A percentile compares a stretch with the other conserved stretches of the same genome.
phyloP scores from a whole-genome alignment of 805 yeast genomes.

The Tetrapisispora iriomotensis region DNA sequence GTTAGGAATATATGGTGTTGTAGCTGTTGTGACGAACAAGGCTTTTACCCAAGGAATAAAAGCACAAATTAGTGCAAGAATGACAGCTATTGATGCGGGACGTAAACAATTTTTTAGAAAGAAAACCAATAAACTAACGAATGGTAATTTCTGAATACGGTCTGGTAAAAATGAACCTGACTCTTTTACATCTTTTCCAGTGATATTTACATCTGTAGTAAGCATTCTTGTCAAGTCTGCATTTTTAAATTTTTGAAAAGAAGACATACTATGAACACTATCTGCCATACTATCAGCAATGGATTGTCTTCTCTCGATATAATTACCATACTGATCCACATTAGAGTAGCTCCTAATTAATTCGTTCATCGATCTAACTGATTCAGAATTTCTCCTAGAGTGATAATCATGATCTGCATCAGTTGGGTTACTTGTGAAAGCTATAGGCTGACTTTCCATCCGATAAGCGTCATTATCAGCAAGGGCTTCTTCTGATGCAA shows the following conservation, averaged over 20 bases:
- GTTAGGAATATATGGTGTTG: conserved; percentile 38
- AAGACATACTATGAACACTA: not conserved
- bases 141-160: conserved; percentile 21
- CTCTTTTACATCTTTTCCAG: conserved; percentile 22
- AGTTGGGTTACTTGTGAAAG: conserved; percentile 11
- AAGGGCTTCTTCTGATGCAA: not conserved
- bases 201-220: conserved; percentile 28
- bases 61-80: conserved; percentile 54
- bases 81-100: conserved; percentile 66
- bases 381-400: conserved; percentile 8
- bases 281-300: conserved; percentile 3
- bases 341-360: conserved; percentile 40
- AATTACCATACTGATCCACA: conserved; percentile 27
- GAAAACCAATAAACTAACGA: conserved; percentile 24
- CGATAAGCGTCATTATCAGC: not conserved
- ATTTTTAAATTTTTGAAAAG: conserved; percentile 13
- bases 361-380: conserved; percentile 26
- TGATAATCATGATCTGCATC: conserved; percentile 5
- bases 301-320: conserved; percentile 13
- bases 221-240: conserved; percentile 25
- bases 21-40: conserved; percentile 45
- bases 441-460: conserved; percentile 17
- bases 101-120: conserved; percentile 47
- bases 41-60: conserved; percentile 87
- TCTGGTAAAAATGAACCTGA: conserved; percentile 24